A percentile compares a stretch with the other conserved stretches of the same genome.
Conservation (phyloP, 371 early-diverging fungal species). For the Mortierella sp. region DNA sequence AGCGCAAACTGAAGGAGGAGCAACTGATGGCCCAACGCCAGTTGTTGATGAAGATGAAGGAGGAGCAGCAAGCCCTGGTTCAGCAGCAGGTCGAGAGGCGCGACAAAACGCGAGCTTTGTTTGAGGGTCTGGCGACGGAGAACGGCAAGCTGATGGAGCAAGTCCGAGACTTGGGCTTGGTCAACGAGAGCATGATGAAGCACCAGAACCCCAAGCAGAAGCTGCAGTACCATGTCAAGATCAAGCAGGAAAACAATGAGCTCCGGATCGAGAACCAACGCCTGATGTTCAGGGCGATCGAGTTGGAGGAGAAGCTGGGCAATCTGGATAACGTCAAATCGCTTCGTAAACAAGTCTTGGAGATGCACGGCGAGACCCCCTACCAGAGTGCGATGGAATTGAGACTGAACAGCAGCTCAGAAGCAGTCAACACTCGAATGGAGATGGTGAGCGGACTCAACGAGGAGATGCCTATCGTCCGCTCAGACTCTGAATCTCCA, state of each 20-base stretch:
- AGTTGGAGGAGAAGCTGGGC: constrained; percentile 51
- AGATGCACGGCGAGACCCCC: constrained; percentile 43
- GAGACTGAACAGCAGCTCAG: constrained; percentile 5
- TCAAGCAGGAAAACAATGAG: constrained; percentile 63
- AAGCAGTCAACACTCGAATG: constrained; percentile 22
- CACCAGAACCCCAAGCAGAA: constrained; percentile 62
- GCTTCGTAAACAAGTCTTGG: constrained; percentile 46
- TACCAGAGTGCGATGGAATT: constrained; percentile 23
- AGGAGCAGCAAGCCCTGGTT: constrained; percentile 43
- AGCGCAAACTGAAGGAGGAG: constrained; percentile 46
- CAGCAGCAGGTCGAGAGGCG: constrained; percentile 40
- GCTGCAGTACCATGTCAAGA: constrained; percentile 63
- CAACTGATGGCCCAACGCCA: constrained; percentile 48
- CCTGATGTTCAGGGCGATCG: constrained; percentile 55
- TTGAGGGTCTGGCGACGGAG: constrained; percentile 57
- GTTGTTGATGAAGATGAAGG: constrained; percentile 43
- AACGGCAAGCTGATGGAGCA: constrained; percentile 60
- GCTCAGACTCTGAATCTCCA: constrained; percentile 37
- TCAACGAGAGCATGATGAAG: constrained; percentile 58
- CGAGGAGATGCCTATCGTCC: constrained; percentile 24
- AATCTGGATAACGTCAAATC: constrained; percentile 56
- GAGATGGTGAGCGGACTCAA: constrained; percentile 34
- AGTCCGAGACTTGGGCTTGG: constrained; percentile 50
- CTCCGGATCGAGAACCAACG: constrained; percentile 59
- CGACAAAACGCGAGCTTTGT: constrained; percentile 48